phyloP scores from a whole-genome alignment of 345 rosid species.

The Gossypium raimondii region DNA sequence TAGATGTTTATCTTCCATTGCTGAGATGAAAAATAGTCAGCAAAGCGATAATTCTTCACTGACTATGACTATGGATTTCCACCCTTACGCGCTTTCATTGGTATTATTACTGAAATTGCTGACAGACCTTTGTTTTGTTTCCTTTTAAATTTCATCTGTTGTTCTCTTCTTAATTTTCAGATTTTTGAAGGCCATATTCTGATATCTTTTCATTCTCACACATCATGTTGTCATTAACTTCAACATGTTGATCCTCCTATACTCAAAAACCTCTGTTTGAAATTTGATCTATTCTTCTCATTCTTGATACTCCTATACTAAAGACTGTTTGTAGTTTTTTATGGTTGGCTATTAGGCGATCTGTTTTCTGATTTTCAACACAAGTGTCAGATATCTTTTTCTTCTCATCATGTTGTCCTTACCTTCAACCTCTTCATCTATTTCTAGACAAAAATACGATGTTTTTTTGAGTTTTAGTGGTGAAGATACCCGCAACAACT shows the following conservation, averaged over 20 bases:
- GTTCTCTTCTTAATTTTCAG: no score
- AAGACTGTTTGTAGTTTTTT: no score
- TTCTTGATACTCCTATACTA: no score
- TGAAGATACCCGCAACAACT: neutral
- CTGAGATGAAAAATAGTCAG: neutral
- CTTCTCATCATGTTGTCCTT: neutral
- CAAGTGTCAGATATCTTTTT: neutral
- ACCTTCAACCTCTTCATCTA: neutral
- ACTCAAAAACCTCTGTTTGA: no score
- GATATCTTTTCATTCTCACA: no score
- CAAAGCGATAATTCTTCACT: neutral
- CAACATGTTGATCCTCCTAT: no score
- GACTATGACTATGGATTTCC: neutral
- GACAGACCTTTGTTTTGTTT: neutral
- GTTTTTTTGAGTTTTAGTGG: conserved; percentile 12
- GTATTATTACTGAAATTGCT: neutral
- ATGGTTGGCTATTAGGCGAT: no score
- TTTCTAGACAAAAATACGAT: neutral
- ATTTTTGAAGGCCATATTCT: no score
- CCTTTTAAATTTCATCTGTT: no score
- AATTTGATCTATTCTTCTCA: no score
- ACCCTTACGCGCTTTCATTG: neutral
- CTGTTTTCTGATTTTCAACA: neutral
- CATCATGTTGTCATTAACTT: no score
- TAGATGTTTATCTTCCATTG: no score